Base-by-base conservation (phyloP, 2,329 filamentous ascomycete genomes). In the Trichocomaceae sp. region DNA sequence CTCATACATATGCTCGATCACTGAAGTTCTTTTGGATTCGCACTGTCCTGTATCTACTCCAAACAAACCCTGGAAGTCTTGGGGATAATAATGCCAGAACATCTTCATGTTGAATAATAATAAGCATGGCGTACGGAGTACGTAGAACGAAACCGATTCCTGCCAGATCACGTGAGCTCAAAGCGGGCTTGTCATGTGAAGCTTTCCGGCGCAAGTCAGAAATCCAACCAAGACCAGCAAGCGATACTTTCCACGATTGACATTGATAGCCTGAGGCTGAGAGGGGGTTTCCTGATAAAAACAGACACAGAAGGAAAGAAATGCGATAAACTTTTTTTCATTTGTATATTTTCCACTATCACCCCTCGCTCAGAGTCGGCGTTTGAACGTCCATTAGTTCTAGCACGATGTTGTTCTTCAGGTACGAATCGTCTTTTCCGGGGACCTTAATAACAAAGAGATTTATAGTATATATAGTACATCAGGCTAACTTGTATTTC, bases 341-440 rank as follows among this genome's bases (percentile, higher is more conserved):
- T 29, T 29, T 37, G 19, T 13, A 3, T 45, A 3, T 45, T n/a
- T 45, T 13, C 3, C 42, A 10, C 42, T 45, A 15, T 47, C 17
- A 46, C 35, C 37, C 17, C 5, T n/a, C 35, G n/a, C 5, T 8
- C 37, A 41, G 19, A 19, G 37, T 19, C 19, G 13, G 13, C 15
- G 31, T 35, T 35, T 15, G 9, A 15, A 35, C 31, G 31, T 33
- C 29, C 4, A 17, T 8, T n/a, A 19, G 39, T 42, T 22, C 46
- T 31, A 10, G 13, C 61, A 62, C 53, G 58, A 79, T 79, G 77
- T 72, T 79, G 54, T 79, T 79, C 68, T 79, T 79, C 71, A 79
- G 77, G 77, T 79, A 58, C 33, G 61, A 5, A 2, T 17, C 12
- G 15, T 29, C 2, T 23, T 20, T 31, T 22, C 26, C 10, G 20